Evolutionary conservation across 192 early-diverging fungal genomes (phyloP).

Genomic region (Backusella macrospora): DNA sequence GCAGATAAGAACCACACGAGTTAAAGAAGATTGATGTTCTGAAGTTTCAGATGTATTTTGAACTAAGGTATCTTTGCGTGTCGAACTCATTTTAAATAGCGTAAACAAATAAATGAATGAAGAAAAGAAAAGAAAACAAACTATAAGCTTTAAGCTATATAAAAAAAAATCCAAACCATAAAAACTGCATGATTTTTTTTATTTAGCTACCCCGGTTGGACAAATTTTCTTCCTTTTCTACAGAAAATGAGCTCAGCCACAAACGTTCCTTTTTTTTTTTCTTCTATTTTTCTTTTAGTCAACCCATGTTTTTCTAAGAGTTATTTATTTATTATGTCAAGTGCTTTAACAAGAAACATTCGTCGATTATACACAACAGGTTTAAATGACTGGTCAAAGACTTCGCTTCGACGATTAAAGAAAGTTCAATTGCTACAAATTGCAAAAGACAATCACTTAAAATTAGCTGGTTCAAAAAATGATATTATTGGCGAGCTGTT

Average conservation of each 20-base stretch:
- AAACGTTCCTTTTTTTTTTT: background rate
- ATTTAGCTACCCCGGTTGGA: background rate
- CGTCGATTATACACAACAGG: background rate
- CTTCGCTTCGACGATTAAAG: constrained; percentile 27
- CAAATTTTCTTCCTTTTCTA: background rate
- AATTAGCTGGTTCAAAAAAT: constrained; percentile 28
- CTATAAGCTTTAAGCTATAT: background rate
- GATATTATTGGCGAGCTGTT: constrained; percentile 28
- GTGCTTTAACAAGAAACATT: background rate
- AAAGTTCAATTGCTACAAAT: constrained; percentile 28
- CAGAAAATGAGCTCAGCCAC: background rate
- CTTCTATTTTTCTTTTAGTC: background rate
- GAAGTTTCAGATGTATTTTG: background rate
- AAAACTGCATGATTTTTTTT: constrained; percentile 18
- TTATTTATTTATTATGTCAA: background rate
- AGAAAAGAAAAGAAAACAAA: background rate
- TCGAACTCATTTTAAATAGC: background rate
- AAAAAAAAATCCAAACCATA: constrained; percentile 13
- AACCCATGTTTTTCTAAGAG: background rate
- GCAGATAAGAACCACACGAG: constrained; percentile 28
- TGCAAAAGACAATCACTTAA: constrained; percentile 22
- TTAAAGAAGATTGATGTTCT: constrained; percentile 1
- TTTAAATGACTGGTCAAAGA: constrained; percentile 13
- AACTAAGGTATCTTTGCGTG: background rate
- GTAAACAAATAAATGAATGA: background rate